Evolutionary conservation across 441 rosid genomes (phyloP).

Genomic region (Omphalea diandra): DNA sequence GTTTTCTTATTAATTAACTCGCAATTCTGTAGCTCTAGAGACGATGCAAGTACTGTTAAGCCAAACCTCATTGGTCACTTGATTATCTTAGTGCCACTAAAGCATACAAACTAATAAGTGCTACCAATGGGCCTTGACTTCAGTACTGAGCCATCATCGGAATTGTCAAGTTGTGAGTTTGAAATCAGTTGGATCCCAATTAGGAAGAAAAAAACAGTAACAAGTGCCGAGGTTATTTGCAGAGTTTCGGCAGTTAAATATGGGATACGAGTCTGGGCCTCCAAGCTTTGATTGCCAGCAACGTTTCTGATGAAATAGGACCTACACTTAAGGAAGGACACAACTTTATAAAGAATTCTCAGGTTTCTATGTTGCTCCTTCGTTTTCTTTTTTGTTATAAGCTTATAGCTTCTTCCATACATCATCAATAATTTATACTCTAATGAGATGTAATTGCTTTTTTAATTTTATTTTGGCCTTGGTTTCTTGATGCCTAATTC

Average conservation of each 20-base stretch:
- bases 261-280: slow-evolving; percentile 50
- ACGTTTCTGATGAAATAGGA: slow-evolving; percentile 36
- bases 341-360: slow-evolving; percentile 47
- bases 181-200: too few species aligned
- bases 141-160: too few species aligned
- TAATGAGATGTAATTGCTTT: background rate
- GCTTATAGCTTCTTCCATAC: background rate
- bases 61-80: too few species aligned
- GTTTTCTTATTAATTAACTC: too few species aligned
- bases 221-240: background rate
- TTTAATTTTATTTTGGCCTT: too few species aligned
- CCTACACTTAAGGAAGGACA: slow-evolving; percentile 43
- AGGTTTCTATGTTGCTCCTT: slow-evolving; percentile 37
- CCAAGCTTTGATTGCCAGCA: slow-evolving; percentile 46
- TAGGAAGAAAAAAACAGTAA: background rate
- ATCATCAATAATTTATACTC: background rate
- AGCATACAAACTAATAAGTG: too few species aligned
- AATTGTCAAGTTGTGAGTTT: too few species aligned
- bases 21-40: too few species aligned
- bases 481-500: background rate
- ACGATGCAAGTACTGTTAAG: too few species aligned
- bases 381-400: background rate
- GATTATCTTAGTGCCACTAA: too few species aligned
- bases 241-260: slow-evolving; percentile 49
- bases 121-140: too few species aligned